Base-by-base conservation (phyloP, 2,329 filamentous ascomycete species). In the Nothophaeocryptopus gaeumannii region DNA sequence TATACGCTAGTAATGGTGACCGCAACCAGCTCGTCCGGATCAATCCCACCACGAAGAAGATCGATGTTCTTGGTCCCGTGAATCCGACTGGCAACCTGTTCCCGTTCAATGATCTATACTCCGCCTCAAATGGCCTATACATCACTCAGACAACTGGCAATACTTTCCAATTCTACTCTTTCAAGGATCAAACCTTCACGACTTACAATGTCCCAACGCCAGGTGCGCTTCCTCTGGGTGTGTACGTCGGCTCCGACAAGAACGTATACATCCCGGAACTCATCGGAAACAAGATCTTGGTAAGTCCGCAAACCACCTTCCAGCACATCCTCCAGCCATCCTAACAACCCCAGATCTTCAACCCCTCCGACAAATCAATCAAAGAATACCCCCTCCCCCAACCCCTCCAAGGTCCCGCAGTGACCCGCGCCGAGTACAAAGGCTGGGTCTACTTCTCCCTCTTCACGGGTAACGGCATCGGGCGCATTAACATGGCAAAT, bases 81-180 rank as follows among this genome's bases (percentile, higher is more conserved):
- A 62, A 58, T 39, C 55, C 58, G 3, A 14, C 44, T 1, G 58
- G 61, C 2, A 55, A 63, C 31, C 39, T 62, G 9, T 52, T 58
- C 13, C 55, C 55, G 0, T 60, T 62, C 39, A 62, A 63, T 14
- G 61, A 62, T 33, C 35, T 63, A 3, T 61, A 51, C 37, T 44
- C 54, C 13, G 59, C 51, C 14, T 32, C 46, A 9, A 46, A 58
- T 29, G 61, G 61, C 3, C 58, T 63, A 12, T 63, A 53, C 38
- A 40, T 60, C 30, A 62, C 58, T 2, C 58, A 61, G 39, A 63
- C 58, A 5, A 62, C 56, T 8, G 58, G 43, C 10, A 58, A 58
- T 37, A 29, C 47, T 1, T 39, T 48, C 7, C 38, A 47, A 12
- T 48, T 42, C 16, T 49, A 49, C 38, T 30, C 38, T 16, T 53